Conservation (phyloP, 495 filamentous ascomycete genomes). For the Tuber indicum region DNA sequence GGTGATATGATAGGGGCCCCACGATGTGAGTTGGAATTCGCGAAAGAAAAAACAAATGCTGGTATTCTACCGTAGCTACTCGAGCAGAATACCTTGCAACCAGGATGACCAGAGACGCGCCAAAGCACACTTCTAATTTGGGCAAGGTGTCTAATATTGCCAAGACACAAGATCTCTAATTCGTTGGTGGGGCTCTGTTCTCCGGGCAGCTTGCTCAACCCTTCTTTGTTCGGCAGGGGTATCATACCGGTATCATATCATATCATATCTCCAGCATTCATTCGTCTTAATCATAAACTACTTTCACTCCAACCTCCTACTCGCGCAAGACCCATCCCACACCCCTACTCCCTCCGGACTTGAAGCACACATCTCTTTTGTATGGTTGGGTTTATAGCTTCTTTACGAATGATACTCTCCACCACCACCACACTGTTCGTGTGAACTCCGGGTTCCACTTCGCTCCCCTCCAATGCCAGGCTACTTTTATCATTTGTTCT, state of each 20-base stretch:
- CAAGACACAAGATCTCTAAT: neutral
- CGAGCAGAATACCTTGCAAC: too few relatives aligned
- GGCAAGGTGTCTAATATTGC: neutral
- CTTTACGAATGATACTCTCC: neutral
- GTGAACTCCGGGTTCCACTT: neutral
- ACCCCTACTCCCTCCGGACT: neutral
- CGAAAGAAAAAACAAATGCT: neutral
- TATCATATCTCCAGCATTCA: neutral
- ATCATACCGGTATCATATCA: neutral
- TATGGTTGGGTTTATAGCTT: neutral
- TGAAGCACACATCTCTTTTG: neutral
- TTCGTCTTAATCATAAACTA: neutral
- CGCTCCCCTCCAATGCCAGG: slow-evolving; percentile 56
- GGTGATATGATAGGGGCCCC: neutral
- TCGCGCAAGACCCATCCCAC: neutral
- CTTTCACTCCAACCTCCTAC: neutral
- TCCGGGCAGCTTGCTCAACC: neutral
- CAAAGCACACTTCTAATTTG: neutral
- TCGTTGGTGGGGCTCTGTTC: neutral
- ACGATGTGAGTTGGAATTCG: neutral
- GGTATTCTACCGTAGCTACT: too few relatives aligned
- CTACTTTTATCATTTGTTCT: slow-evolving; percentile 84
- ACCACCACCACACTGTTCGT: neutral
- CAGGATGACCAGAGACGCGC: neutral
- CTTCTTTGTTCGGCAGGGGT: neutral